These are phyloP conservation scores for Bremia lactucae DNA, from an alignment of 352 stramenopile genomes.

Conservation along the genomic window DNA sequence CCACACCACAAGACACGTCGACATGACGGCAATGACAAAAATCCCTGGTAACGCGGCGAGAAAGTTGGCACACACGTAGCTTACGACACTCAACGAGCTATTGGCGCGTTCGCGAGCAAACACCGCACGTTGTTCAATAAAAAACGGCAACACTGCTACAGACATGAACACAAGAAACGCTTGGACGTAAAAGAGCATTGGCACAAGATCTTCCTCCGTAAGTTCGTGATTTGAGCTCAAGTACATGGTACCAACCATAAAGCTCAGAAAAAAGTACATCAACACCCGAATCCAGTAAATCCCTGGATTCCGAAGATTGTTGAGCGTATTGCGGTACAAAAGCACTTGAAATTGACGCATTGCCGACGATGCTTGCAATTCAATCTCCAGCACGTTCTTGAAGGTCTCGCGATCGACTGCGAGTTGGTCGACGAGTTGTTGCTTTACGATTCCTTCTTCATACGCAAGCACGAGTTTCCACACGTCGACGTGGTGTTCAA, in stretches of 20 bases:
- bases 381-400: constrained; percentile 5
- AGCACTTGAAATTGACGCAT: constrained; percentile 30
- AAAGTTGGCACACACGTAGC: constrained; percentile 61
- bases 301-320: constrained; percentile 51
- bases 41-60: constrained; percentile 56
- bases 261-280: constrained; percentile 57
- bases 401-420: constrained; percentile 5
- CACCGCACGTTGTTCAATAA: constrained; percentile 71
- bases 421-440: constrained; percentile 14
- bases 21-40: constrained; percentile 45
- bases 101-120: constrained; percentile 41
- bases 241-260: constrained; percentile 63
- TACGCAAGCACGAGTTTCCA: constrained; percentile 13
- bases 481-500: constrained; percentile 26
- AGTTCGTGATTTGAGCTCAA: constrained; percentile 31
- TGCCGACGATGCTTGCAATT: constrained; percentile 13
- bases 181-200: constrained; percentile 73
- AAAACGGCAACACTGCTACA: constrained; percentile 72
- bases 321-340: constrained; percentile 36
- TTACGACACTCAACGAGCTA: constrained; percentile 51
- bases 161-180: constrained; percentile 84
- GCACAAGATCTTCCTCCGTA: constrained; percentile 24
- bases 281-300: constrained; percentile 63
- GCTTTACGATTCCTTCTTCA: constrained; percentile 3
- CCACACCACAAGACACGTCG: constrained; percentile 29